These are phyloP conservation scores for Ceriops zippeliana DNA, from an alignment of 345 rosid species.

Conservation along the genomic window DNA sequence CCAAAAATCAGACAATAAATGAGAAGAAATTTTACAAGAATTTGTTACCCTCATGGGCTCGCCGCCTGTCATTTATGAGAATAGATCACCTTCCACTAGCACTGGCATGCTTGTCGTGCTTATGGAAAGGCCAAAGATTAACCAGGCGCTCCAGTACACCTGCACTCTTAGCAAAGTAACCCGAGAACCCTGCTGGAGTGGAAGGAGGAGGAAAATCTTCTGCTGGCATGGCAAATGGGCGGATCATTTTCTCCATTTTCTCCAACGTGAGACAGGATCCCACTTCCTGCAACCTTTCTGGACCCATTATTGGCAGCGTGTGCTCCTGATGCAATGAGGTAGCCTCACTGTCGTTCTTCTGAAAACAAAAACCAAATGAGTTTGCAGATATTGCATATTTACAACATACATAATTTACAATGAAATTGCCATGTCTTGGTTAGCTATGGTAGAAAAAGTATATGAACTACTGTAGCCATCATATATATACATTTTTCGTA, in stretches of 20 bases:
- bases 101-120: conserved; percentile 26
- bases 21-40: neutral
- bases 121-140: conserved; percentile 35
- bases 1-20: neutral
- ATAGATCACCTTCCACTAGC: conserved; percentile 18
- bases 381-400: neutral
- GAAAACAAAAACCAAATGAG: conserved; percentile 14
- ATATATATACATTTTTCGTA: no score
- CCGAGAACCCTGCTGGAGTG: conserved; percentile 89
- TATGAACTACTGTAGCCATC: no score
- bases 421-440: neutral
- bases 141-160: conserved; percentile 57
- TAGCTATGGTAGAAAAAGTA: no score
- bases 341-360: conserved; percentile 66
- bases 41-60: no score
- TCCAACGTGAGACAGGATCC: conserved; percentile 79
- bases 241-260: conserved; percentile 90
- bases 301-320: conserved; percentile 95
- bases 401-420: neutral
- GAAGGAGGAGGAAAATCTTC: conserved; percentile 96
- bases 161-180: conserved; percentile 93
- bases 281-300: conserved; percentile 93
- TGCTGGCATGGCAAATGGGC: conserved; percentile 94
- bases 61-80: no score
- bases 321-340: conserved; percentile 81